Percentiles rank a stretch among this genome's conserved stretches.
phyloP scores from a whole-genome alignment of 2,329 filamentous ascomycete genomes.

The Biscogniauxia mediterranea region DNA sequence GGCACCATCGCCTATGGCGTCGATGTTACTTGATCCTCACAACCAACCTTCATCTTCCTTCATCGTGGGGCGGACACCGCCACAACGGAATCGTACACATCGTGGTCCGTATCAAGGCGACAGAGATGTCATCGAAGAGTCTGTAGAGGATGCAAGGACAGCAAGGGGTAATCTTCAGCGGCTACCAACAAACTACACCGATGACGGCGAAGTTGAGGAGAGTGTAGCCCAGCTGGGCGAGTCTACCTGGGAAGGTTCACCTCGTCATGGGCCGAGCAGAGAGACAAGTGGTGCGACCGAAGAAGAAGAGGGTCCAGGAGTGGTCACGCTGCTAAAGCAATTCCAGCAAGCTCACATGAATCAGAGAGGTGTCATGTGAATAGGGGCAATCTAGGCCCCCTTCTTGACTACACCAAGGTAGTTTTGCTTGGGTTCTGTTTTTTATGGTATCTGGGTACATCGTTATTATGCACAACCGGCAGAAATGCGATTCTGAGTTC shows the following conservation, averaged over 20 bases:
- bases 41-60: conserved; percentile 62
- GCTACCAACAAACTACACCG: conserved; percentile 48
- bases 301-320: conserved; percentile 51
- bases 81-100: conserved; percentile 45
- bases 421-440: background rate
- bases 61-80: conserved; percentile 42
- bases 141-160: conserved; percentile 44
- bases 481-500: background rate
- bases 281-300: conserved; percentile 48
- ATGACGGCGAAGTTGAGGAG: conserved; percentile 58
- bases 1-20: conserved; percentile 65
- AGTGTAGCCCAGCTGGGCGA: conserved; percentile 52
- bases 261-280: conserved; percentile 48
- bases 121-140: conserved; percentile 55
- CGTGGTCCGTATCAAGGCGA: conserved; percentile 47
- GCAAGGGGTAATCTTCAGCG: conserved; percentile 36
- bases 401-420: background rate
- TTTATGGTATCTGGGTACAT: background rate
- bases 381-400: background rate
- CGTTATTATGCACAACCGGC: background rate
- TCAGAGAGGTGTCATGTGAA: conserved; percentile 40
- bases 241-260: conserved; percentile 60
- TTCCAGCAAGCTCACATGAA: conserved; percentile 57
- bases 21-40: conserved; percentile 71
- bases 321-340: conserved; percentile 58